Conservation (phyloP, 306 rosid species). For the Sindora glabra region DNA sequence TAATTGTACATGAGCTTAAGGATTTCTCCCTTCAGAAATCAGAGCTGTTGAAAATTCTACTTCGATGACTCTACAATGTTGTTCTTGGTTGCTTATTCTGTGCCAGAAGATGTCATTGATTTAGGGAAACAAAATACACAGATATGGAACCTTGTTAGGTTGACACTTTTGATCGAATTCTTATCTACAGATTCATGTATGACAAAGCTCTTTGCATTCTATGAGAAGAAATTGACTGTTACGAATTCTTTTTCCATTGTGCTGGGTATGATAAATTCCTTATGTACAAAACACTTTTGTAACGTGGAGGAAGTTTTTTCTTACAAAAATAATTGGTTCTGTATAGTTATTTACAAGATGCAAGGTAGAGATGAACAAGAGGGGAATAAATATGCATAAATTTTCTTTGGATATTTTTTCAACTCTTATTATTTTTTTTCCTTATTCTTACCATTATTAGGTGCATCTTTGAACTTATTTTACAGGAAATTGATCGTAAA, state of each 20-base stretch:
- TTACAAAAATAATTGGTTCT: neutral
- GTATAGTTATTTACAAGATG: no score
- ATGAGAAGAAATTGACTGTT: neutral
- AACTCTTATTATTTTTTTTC: neutral
- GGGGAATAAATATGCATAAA: no score
- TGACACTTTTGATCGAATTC: neutral
- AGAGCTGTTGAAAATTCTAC: neutral
- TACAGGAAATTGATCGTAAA: neutral
- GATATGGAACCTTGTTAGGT: no score
- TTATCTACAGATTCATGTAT: neutral
- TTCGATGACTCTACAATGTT: neutral
- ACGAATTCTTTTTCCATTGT: neutral
- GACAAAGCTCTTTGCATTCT: neutral
- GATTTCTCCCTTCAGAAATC: neutral
- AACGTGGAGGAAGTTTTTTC: neutral
- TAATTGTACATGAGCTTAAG: neutral
- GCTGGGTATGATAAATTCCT: neutral
- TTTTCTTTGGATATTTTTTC: neutral
- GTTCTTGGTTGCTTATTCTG: neutral
- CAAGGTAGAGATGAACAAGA: neutral
- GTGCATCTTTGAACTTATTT: neutral
- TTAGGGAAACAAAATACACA: neutral
- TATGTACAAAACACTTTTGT: neutral
- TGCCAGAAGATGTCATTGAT: neutral
- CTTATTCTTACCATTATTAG: neutral